phyloP scores from a whole-genome alignment of 169 alveolate genomes.

The Cryptosporidium ryanae region DNA sequence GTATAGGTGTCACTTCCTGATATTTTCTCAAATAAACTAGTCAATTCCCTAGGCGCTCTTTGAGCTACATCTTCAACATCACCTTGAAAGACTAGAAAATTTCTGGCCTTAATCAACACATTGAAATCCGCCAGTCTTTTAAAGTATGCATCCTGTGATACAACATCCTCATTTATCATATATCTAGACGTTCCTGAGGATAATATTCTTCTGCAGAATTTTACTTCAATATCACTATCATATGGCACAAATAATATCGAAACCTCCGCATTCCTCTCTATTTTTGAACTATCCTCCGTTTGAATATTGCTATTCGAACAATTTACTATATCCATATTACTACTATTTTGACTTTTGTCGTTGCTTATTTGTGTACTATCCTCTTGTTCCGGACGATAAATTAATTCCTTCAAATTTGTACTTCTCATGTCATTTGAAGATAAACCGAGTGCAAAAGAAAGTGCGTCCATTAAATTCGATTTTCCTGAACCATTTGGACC shows the following conservation, averaged over 20 bases:
- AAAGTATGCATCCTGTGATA: constrained; percentile 81
- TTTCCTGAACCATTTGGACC: constrained; percentile 92
- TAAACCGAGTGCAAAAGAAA: constrained; percentile 88
- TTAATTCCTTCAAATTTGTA: constrained; percentile 87
- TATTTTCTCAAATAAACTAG: constrained; percentile 88
- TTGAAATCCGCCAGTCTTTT: constrained; percentile 77
- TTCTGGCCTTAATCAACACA: constrained; percentile 81
- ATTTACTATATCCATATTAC: neutral
- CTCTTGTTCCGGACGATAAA: constrained; percentile 84
- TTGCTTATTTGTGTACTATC: constrained; percentile 75
- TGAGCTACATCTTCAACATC: constrained; percentile 89
- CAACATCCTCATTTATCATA: constrained; percentile 83
- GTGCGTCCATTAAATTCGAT: constrained; percentile 89
- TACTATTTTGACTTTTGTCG: constrained; percentile 83
- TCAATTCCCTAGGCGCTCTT: constrained; percentile 88
- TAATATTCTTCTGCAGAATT: constrained; percentile 85
- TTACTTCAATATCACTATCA: constrained; percentile 78
- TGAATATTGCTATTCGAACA: neutral
- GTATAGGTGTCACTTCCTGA: constrained; percentile 86
- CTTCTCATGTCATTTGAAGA: constrained; percentile 87
- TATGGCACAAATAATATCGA: constrained; percentile 1
- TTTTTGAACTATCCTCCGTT: neutral
- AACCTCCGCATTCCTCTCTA: constrained; percentile 27
- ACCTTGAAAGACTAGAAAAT: constrained; percentile 90
- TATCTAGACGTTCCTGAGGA: constrained; percentile 84